Conservation (phyloP, 345 rosid genomes). For the Murraya paniculata region DNA sequence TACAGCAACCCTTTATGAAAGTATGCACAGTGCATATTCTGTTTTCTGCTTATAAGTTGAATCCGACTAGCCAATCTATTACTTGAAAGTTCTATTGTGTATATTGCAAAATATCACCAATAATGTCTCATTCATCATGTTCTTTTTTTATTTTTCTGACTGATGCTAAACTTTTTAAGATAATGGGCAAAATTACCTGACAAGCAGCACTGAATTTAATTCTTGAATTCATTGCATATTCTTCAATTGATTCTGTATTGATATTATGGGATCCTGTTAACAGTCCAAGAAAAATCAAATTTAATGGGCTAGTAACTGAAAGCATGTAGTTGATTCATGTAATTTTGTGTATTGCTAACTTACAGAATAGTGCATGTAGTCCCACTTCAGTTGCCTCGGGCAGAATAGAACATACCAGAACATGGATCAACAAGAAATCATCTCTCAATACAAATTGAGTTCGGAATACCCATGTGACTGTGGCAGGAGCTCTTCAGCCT, state of each 20-base stretch:
- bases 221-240: background rate
- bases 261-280: slow-evolving; percentile 12
- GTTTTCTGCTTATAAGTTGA: background rate
- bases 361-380: background rate
- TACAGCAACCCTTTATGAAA: slow-evolving; percentile 11
- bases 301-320: background rate
- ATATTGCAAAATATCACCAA: background rate
- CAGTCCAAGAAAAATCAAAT: background rate
- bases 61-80: slow-evolving; percentile 1
- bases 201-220: slow-evolving; percentile 2
- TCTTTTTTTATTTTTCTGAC: background rate
- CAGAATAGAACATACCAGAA: background rate
- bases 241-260: background rate
- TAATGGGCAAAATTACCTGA: slow-evolving; percentile 12
- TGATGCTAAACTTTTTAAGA: background rate
- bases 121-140: background rate
- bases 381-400: background rate
- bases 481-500: slow-evolving; percentile 86
- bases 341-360: slow-evolving; percentile 3
- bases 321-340: slow-evolving; percentile 2
- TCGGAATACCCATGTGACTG: slow-evolving; percentile 50
- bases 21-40: background rate
- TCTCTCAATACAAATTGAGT: slow-evolving; percentile 45
- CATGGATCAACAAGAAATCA: background rate
- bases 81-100: slow-evolving; percentile 11